phyloP scores from a whole-genome alignment of 75 land plant species.

The Sequoia sempervirens region DNA sequence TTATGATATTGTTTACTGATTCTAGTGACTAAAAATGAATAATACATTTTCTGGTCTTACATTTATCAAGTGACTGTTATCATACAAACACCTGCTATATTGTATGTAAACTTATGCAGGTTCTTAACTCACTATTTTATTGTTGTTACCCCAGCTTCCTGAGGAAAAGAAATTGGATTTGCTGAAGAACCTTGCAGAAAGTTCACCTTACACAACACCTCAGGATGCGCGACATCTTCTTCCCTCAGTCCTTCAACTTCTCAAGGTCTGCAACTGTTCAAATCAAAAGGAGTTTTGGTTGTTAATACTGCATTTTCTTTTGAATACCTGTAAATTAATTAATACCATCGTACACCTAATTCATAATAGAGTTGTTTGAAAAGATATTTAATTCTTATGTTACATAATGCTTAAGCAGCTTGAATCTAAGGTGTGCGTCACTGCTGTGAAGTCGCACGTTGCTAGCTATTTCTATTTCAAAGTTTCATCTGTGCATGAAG shows the following conservation, averaged over 20 bases:
- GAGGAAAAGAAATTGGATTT: constrained; percentile 79
- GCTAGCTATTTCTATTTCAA: not conserved
- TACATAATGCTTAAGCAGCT: not conserved
- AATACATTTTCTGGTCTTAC: not conserved
- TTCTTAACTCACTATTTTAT: not conserved
- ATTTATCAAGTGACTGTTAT: not conserved
- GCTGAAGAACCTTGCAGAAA: constrained; percentile 86
- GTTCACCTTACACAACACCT: constrained; percentile 74
- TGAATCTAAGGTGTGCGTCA: not conserved
- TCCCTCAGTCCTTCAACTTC: constrained; percentile 62
- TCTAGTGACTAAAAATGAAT: not conserved
- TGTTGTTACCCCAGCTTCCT: constrained; percentile 57
- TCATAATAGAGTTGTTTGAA: not conserved
- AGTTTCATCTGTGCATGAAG: not conserved
- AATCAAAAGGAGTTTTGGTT: not conserved
- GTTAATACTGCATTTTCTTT: not conserved
- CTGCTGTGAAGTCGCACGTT: not conserved
- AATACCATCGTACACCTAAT: not conserved
- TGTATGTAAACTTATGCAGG: not conserved
- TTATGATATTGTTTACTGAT: not conserved
- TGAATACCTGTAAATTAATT: not conserved
- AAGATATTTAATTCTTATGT: not conserved
- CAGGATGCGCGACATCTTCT: constrained; percentile 95
- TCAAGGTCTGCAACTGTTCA: constrained; percentile 49
- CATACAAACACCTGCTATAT: not conserved